Evolutionary conservation across 2,329 filamentous ascomycete genomes (phyloP).

Genomic region (Paecilomyces variotii): DNA sequence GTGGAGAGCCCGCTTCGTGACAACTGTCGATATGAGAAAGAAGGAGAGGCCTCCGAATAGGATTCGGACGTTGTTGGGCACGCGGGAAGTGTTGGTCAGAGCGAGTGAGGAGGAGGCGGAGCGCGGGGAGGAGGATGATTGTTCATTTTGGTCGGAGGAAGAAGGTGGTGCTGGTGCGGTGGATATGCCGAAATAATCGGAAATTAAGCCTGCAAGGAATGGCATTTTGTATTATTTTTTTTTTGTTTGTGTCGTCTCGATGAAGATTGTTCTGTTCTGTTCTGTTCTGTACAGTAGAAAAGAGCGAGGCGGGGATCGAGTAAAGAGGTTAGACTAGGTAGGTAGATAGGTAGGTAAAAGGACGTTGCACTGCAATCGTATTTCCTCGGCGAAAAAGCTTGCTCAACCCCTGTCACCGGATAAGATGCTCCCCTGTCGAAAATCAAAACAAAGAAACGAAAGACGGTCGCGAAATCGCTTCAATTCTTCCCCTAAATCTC

Average conservation of each 20-base stretch:
- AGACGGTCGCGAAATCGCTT: neutral
- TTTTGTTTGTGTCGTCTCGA: neutral
- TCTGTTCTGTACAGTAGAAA: neutral
- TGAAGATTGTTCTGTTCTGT: neutral
- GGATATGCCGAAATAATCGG: neutral
- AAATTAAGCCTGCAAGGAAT: neutral
- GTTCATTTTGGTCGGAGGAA: neutral
- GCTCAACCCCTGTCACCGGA: neutral
- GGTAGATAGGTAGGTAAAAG: too few species aligned
- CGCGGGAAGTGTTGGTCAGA: conserved; percentile 8
- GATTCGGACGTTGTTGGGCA: conserved; percentile 38
- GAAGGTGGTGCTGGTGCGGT: neutral
- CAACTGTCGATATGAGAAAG: conserved; percentile 60
- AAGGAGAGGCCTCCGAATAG: conserved; percentile 70
- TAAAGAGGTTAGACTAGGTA: neutral
- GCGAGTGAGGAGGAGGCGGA: neutral
- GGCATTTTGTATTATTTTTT: neutral
- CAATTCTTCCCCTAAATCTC: neutral
- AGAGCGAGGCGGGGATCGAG: neutral
- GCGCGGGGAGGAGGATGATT: neutral
- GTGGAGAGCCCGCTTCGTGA: conserved; percentile 63
- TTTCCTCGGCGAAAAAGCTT: neutral
- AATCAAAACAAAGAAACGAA: neutral
- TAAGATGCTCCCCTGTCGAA: neutral
- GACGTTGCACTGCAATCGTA: neutral